These are phyloP conservation scores for Solanum chaucha DNA, from an alignment of 257 asterid species.

Conservation along the genomic window DNA sequence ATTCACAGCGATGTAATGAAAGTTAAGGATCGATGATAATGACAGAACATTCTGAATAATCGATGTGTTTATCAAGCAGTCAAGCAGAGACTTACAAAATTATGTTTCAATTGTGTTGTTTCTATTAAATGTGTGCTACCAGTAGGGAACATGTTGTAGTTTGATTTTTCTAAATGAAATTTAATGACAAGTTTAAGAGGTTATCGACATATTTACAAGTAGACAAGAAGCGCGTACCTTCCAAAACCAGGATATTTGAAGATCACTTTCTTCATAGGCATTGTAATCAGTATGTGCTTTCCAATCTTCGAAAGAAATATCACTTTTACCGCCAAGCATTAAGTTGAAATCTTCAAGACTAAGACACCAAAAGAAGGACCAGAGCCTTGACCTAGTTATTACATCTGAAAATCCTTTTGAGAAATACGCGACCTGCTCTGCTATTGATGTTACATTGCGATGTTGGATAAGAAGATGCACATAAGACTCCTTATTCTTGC, in stretches of 20 bases:
- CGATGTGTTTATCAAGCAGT: not conserved
- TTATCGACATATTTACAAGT: not conserved
- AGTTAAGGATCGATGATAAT: not conserved
- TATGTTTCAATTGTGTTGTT: not conserved
- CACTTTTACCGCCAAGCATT: slow-evolving; percentile 64
- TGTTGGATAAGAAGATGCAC: slow-evolving; percentile 60
- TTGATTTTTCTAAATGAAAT: not conserved
- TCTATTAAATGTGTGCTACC: not conserved
- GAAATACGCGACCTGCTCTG: slow-evolving; percentile 52
- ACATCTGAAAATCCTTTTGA: slow-evolving; percentile 58
- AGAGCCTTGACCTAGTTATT: slow-evolving; percentile 16
- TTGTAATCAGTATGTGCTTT: slow-evolving; percentile 65
- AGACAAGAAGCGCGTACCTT: slow-evolving; percentile 33
- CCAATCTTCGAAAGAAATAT: slow-evolving; percentile 81
- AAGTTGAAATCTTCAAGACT: slow-evolving; percentile 52
- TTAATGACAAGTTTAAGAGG: not conserved
- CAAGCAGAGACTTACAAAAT: not conserved
- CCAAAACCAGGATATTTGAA: slow-evolving; percentile 88
- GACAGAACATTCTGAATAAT: not conserved
- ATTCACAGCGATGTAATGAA: not conserved
- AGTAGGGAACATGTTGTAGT: not conserved
- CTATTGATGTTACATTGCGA: slow-evolving; percentile 45
- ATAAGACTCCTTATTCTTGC: slow-evolving; percentile 55
- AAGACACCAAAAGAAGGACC: slow-evolving; percentile 50
- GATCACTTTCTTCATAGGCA: slow-evolving; percentile 59